Evolutionary conservation across 2,329 filamentous ascomycete species (phyloP).

Genomic region (Fusarium sacchari): DNA sequence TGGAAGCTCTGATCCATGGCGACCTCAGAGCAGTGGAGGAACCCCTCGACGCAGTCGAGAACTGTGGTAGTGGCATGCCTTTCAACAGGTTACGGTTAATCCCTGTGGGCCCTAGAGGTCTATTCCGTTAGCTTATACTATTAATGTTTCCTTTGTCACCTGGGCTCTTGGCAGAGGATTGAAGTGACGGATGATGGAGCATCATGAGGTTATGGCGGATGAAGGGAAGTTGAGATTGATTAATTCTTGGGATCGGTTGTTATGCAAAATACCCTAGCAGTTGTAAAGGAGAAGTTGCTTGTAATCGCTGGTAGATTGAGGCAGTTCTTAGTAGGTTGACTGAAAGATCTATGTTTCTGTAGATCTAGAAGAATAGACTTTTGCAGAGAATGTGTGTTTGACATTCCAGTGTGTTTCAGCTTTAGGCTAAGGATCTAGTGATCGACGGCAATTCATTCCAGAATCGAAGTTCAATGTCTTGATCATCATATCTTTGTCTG

Average conservation of each 20-base stretch:
- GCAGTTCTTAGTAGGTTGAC: constrained; percentile 25
- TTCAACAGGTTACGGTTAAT: background rate
- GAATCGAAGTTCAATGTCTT: background rate
- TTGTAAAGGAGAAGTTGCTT: constrained; percentile 29
- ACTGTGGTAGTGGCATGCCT: constrained; percentile 33
- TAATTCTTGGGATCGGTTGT: constrained; percentile 26
- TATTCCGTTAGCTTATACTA: background rate
- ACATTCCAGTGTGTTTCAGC: background rate
- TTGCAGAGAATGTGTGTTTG: background rate
- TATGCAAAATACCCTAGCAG: constrained; percentile 37
- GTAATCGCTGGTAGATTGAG: constrained; percentile 27
- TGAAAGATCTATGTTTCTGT: constrained; percentile 19
- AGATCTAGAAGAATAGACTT: constrained; percentile 10
- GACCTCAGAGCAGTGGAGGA: constrained; percentile 55
- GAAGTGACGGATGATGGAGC: background rate
- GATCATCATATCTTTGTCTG: background rate
- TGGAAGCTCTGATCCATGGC: constrained; percentile 40
- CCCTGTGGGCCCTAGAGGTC: background rate
- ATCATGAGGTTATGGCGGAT: constrained; percentile 13
- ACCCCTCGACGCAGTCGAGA: constrained; percentile 41
- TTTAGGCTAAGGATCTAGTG: background rate
- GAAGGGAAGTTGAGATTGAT: constrained; percentile 13
- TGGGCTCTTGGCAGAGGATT: constrained; percentile 3
- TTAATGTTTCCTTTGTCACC: constrained; percentile 15
- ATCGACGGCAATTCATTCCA: constrained; percentile 2